Conservation (phyloP, 441 rosid genomes). For the Pelargonium fulgidum region DNA sequence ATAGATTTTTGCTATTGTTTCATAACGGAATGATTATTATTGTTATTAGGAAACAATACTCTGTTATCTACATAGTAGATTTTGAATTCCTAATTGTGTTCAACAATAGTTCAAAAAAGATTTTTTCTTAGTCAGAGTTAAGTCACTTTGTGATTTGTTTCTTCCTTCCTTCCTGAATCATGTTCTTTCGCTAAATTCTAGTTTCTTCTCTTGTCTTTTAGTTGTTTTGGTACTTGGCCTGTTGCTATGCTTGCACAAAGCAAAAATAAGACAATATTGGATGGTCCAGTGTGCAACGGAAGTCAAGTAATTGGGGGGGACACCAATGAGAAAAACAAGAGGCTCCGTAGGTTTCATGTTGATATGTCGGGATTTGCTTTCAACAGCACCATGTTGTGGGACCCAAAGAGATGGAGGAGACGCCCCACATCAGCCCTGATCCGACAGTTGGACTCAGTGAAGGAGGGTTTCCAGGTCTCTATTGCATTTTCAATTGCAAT, state of each 20-base stretch:
- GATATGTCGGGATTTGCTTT: conserved; percentile 98
- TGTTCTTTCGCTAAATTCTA: conserved; percentile 8
- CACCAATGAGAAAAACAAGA: conserved; percentile 88
- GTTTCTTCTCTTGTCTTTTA: conserved; percentile 27
- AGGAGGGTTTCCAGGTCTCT: conserved; percentile 90
- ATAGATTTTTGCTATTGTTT: too few relatives aligned
- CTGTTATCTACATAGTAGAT: too few relatives aligned
- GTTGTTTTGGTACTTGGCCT: conserved; percentile 96
- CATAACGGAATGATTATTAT: too few relatives aligned
- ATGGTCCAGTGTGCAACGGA: conserved; percentile 88
- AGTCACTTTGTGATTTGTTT: background rate
- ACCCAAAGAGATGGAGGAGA: conserved; percentile 78
- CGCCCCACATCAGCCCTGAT: conserved; percentile 42
- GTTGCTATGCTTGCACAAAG: conserved; percentile 94
- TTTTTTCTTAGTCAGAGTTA: too few relatives aligned
- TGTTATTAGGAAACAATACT: too few relatives aligned
- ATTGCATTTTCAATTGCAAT: conserved; percentile 5
- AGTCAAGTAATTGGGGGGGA: conserved; percentile 87
- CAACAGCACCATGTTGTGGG: conserved; percentile 92
- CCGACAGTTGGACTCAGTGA: conserved; percentile 70
- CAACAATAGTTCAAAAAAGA: too few relatives aligned
- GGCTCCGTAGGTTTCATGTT: conserved; percentile 79
- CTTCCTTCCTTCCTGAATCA: background rate
- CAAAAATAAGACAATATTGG: conserved; percentile 86
- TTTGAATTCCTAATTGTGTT: too few relatives aligned